A percentile compares a stretch with the other conserved stretches of the same genome.
phyloP scores from a whole-genome alignment of 2,329 filamentous ascomycete species.

The Colletotrichum cordylinicola region DNA sequence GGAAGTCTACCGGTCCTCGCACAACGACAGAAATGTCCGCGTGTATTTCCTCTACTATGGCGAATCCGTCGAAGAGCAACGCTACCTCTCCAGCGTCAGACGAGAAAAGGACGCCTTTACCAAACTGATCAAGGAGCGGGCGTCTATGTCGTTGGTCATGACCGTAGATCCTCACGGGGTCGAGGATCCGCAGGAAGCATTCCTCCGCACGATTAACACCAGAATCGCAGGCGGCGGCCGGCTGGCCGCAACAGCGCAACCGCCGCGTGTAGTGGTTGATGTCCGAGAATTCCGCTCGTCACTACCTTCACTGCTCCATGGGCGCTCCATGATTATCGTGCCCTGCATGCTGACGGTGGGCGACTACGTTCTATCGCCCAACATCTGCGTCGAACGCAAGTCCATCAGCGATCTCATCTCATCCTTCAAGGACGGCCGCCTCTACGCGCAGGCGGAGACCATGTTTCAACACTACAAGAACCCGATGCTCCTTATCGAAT shows the following conservation, averaged over 20 bases:
- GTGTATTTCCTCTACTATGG: slow-evolving; percentile 98
- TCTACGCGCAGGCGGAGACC: slow-evolving; percentile 90
- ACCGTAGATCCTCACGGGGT: slow-evolving; percentile 72
- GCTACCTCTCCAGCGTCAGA: slow-evolving; percentile 87
- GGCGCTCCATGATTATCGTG: slow-evolving; percentile 84
- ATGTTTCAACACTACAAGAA: slow-evolving; percentile 94
- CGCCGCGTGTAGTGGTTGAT: slow-evolving; percentile 91
- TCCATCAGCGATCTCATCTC: slow-evolving; percentile 89
- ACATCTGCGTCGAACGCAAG: slow-evolving; percentile 94
- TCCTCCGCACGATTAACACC: slow-evolving; percentile 94
- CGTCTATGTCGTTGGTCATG: slow-evolving; percentile 89
- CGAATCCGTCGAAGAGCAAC: slow-evolving; percentile 92
- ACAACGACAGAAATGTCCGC: slow-evolving; percentile 85
- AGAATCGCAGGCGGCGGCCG: slow-evolving; percentile 93
- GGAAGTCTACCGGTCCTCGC: slow-evolving; percentile 94
- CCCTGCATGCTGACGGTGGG: slow-evolving; percentile 96
- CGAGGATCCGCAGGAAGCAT: slow-evolving; percentile 87
- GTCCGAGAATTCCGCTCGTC: slow-evolving; percentile 96
- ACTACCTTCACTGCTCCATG: slow-evolving; percentile 89
- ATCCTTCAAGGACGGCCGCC: slow-evolving; percentile 88
- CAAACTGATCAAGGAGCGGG: slow-evolving; percentile 90
- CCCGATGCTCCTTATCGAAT: slow-evolving; percentile 94
- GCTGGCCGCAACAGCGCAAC: slow-evolving; percentile 81
- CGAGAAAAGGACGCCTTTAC: slow-evolving; percentile 97
- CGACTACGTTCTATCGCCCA: slow-evolving; percentile 91